Conservation (phyloP, 768 basidiomycete species). For the Lactarius akahatsu region DNA sequence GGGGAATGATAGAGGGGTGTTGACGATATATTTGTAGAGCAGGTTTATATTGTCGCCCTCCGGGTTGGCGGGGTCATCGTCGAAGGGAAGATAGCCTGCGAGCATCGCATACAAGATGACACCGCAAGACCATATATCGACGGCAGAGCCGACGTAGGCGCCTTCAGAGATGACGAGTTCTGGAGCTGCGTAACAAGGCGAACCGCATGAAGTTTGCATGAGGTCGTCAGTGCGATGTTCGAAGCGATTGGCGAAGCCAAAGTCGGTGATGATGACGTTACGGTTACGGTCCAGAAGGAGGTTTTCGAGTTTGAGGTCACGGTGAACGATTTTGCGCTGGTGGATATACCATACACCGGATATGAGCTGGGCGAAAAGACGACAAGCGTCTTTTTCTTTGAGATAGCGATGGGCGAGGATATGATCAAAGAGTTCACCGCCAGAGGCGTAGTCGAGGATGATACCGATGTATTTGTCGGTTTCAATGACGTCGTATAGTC, state of each 20-base stretch:
- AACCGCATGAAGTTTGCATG: conserved; percentile 98
- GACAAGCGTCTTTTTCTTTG: conserved; percentile 90
- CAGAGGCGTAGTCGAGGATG: conserved; percentile 96
- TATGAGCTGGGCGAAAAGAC: conserved; percentile 96
- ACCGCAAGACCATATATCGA: conserved; percentile 97
- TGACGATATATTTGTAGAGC: conserved; percentile 97
- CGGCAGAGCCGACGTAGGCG: conserved; percentile 93
- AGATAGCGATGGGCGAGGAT: conserved; percentile 97
- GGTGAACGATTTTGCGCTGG: conserved; percentile 98
- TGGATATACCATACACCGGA: conserved; percentile 99
- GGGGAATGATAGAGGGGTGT: conserved; percentile 95
- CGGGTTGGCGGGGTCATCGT: conserved; percentile 97
- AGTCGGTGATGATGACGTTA: conserved; percentile 99
- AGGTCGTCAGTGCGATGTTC: conserved; percentile 90
- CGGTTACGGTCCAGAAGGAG: conserved; percentile 94
- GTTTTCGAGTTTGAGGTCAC: conserved; percentile 98
- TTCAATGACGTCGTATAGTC: conserved; percentile 97
- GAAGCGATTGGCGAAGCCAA: conserved; percentile 98
- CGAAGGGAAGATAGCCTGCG: conserved; percentile 97
- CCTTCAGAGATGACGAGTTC: conserved; percentile 98
- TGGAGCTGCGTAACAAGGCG: conserved; percentile 97
- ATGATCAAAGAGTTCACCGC: conserved; percentile 98
- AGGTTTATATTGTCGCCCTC: conserved; percentile 99
- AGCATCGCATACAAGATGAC: conserved; percentile 98
- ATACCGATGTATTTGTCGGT: conserved; percentile 99